Base-by-base conservation (phyloP, 1,284 basidiomycete species). In the Rhodotorula sp. region DNA sequence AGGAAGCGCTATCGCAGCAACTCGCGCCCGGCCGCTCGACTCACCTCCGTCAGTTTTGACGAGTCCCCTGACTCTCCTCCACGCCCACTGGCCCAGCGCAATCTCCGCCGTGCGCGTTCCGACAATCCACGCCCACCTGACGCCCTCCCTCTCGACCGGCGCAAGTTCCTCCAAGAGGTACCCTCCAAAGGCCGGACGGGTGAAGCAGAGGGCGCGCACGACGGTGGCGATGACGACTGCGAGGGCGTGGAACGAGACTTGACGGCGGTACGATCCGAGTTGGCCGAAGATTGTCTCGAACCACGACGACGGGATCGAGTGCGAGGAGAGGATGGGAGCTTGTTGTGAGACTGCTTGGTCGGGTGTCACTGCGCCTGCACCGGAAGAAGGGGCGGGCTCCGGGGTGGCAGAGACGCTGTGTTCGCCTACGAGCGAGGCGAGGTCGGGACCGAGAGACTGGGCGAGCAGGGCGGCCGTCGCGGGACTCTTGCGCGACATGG, bases 141-240 rank as follows among this genome's bases (percentile, higher is more conserved):
- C 68, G n/a, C 68, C 59, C 50, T 75, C 70, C 24, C 75, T 64
- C 58, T 76, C 75, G 62, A 76, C 64, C 31, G 75, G 73, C 2
- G 73, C 75, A 20, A 76, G 69, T 56, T 71, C 73, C 53, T 73
- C 53, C 48, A 68, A 40, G 40, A 70, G 64, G 58, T 67, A 67
- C 13, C 37, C 30, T 20, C 71, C 71, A 31, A 72, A 70, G 26
- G 65, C 40, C 30, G 60, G 11, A 24, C 60, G 34, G 46, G 62
- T 44, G 62, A 70, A 70, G 34, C 58, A 64, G 4, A 40, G 57
- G 26, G 53, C 40, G 37, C 68, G 40, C 15, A 65, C 48, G 3
- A 61, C 10, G 40, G 68, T 70, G 44, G 55, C 63, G 26, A 64
- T 13, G 34, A 57, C 40, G 28, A 65, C 54, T 7, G 59, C 65